Conservation (phyloP, 108 stramenopile genomes). For the Schizochytrium sp. region DNA sequence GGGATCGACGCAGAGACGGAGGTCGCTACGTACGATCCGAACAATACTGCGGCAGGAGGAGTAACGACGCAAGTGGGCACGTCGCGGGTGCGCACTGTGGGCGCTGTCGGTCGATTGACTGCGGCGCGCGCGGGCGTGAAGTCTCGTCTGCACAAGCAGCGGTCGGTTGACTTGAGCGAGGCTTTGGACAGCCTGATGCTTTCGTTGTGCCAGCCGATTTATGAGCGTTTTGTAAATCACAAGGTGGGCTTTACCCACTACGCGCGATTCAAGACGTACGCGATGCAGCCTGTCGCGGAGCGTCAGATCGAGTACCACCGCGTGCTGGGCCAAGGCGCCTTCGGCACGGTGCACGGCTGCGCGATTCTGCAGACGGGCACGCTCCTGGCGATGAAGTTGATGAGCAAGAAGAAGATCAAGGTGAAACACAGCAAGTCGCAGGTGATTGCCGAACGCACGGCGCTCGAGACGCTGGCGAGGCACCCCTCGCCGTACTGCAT, state of each 20-base stretch:
- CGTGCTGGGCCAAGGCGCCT: constrained; percentile 16
- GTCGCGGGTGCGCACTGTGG: background rate
- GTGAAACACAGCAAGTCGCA: background rate
- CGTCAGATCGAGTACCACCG: constrained; percentile 20
- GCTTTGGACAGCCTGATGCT: background rate
- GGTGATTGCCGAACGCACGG: background rate
- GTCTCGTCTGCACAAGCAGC: background rate
- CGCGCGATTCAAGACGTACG: constrained; percentile 3
- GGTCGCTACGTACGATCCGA: background rate
- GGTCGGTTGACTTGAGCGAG: background rate
- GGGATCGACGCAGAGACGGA: background rate
- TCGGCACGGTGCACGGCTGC: background rate
- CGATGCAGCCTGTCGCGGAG: constrained; percentile 19
- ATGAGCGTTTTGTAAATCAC: background rate
- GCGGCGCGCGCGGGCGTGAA: background rate
- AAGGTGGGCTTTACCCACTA: background rate
- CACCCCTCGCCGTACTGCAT: constrained; percentile 41
- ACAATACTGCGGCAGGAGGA: background rate
- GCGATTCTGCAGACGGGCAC: background rate
- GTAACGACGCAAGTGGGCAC: background rate
- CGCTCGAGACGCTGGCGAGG: constrained; percentile 27
- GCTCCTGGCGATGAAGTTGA: constrained; percentile 19
- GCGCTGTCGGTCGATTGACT: background rate
- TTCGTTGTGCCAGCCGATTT: background rate
- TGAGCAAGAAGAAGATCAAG: constrained; percentile 31